Conservation (phyloP, 2,329 filamentous ascomycete species). For the Arthrobotrys sinensis region DNA sequence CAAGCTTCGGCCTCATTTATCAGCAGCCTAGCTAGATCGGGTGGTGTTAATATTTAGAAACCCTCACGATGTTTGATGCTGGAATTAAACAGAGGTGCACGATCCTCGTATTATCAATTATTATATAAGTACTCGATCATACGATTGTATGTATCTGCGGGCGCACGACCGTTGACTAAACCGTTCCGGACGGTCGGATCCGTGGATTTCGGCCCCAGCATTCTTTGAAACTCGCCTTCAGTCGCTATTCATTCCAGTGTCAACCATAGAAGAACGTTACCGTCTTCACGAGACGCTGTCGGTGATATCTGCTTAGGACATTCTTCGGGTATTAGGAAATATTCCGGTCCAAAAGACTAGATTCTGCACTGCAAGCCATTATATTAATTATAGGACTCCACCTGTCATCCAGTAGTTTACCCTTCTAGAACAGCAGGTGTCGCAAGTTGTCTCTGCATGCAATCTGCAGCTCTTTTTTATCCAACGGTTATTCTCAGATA, state of each 20-base stretch:
- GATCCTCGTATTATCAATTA: slow-evolving; percentile 54
- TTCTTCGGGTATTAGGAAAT: slow-evolving; percentile 42
- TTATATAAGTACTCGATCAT: slow-evolving; percentile 47
- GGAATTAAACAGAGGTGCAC: slow-evolving; percentile 24
- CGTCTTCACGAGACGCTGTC: slow-evolving; percentile 26
- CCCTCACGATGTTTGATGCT: too few species aligned
- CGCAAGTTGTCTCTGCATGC: slow-evolving; percentile 41
- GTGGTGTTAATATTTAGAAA: slow-evolving; percentile 8
- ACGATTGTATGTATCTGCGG: slow-evolving; percentile 31
- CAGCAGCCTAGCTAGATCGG: not conserved
- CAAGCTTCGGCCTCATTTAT: slow-evolving; percentile 10
- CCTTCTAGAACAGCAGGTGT: slow-evolving; percentile 49
- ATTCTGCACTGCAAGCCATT: slow-evolving; percentile 38
- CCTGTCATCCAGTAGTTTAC: slow-evolving; percentile 36
- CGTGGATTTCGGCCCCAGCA: slow-evolving; percentile 36
- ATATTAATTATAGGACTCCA: slow-evolving; percentile 32
- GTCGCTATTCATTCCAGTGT: slow-evolving; percentile 37
- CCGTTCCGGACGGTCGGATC: slow-evolving; percentile 53
- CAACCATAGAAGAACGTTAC: slow-evolving; percentile 15
- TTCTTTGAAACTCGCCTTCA: slow-evolving; percentile 42
- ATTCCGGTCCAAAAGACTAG: slow-evolving; percentile 13
- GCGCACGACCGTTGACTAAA: slow-evolving; percentile 28
- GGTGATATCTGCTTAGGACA: not conserved
- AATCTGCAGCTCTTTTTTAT: slow-evolving; percentile 54
- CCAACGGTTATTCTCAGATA: slow-evolving; percentile 59